Base-by-base conservation (phyloP, 208 protist genomes). In the Tritrichomonas foetus region DNA sequence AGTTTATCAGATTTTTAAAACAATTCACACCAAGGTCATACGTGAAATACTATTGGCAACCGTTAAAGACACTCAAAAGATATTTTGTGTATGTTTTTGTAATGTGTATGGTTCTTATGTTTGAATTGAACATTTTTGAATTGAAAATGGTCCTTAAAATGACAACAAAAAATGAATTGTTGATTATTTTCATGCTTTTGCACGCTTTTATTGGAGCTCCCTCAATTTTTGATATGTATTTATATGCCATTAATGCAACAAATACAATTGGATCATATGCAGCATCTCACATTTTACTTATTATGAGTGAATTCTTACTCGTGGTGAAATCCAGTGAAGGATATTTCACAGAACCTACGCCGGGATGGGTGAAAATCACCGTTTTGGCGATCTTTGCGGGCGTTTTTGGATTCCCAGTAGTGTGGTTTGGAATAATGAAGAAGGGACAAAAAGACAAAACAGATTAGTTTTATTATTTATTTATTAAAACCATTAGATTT, bases 21-120 rank as follows among this genome's bases (percentile, higher is more conserved):
- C 89, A 93, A 72, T 74, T 93, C 14, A 66, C 89, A 9, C 89
- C 89, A 5, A 1, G 36, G 2, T 93, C 55, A 74, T 93, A 69
- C 33, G n/a, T 44, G 16, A 57, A 39, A 89, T 89, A 41, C 30
- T 1, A 89, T 33, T 89, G 41, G 47, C 25, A 50, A 16, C 78
- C 78, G 33, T 39, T 89, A 39, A 41, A 33, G 25, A 57, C 78
- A 89, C 14, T 57, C 8, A 89, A 89, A 61, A 8, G 47, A 2
- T 89, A 57, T 39, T 53, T 47, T 89, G 39, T 47, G 16, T 89
- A n/a, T 22, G 3, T 53, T 89, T 61, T 55, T 39, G 30, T 89
- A 0, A 53, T 89, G 8, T 20, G 25, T 20, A 41, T 89, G 11
- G 27, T 53, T 61, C 47, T 89, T 27, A 41, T 53, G 5, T n/a